Conservation (phyloP, 208 protist genomes). For the Tetramitus jugosus region DNA sequence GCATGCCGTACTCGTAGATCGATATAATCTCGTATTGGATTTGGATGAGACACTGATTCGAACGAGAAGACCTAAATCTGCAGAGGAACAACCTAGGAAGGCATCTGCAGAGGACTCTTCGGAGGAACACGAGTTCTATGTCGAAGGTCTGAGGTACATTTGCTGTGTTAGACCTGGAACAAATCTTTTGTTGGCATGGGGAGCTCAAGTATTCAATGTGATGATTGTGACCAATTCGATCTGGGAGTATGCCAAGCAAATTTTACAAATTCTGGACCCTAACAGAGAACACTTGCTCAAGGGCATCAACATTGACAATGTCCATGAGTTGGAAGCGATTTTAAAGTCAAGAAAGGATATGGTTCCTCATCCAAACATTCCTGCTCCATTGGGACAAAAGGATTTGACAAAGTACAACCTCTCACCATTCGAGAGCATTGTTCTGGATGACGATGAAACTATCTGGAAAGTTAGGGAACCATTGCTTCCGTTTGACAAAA, state of each 20-base stretch:
- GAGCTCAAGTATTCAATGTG: background rate
- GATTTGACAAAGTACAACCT: slow-evolving; percentile 7
- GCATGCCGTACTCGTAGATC: background rate
- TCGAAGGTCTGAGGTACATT: background rate
- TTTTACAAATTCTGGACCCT: slow-evolving; percentile 16
- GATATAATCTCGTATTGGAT: background rate
- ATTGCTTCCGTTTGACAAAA: slow-evolving; percentile 8
- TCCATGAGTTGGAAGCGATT: background rate
- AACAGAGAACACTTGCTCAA: slow-evolving; percentile 1
- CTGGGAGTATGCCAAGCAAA: slow-evolving; percentile 3
- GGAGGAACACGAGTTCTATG: background rate
- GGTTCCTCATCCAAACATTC: background rate
- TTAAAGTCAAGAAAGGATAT: slow-evolving; percentile 16
- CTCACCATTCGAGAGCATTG: background rate
- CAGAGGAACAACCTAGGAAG: background rate
- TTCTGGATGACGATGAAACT: slow-evolving; percentile 13
- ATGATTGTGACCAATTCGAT: slow-evolving; percentile 9
- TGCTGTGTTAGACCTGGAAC: slow-evolving; percentile 14
- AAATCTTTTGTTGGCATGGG: background rate
- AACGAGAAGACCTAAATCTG: background rate
- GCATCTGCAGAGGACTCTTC: background rate
- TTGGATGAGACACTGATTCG: slow-evolving; percentile 18
- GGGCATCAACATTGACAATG: background rate
- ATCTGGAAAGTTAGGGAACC: slow-evolving; percentile 9
- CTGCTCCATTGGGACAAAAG: background rate